Conservation (phyloP, 805 yeast species). For the Tetrapisispora pingtungensis region DNA sequence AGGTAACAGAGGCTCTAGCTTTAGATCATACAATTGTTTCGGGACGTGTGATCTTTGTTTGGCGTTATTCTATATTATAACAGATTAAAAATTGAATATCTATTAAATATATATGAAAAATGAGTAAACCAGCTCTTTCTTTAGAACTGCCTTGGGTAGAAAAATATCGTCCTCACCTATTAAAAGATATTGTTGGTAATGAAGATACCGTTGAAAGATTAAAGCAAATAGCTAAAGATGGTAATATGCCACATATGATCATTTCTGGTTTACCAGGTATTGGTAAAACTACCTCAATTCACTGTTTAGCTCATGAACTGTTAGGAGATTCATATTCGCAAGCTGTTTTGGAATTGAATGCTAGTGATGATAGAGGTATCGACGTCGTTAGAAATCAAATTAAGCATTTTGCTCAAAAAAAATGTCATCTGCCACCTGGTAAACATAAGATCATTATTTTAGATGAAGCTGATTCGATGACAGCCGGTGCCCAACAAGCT, state of each 20-base stretch:
- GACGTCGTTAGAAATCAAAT: constrained; percentile 91
- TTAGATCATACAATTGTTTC: too few relatives aligned
- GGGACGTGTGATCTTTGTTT: too few relatives aligned
- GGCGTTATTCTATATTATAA: too few relatives aligned
- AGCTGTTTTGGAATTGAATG: constrained; percentile 88
- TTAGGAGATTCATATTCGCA: constrained; percentile 63
- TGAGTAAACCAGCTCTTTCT: constrained; percentile 1
- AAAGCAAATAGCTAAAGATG: constrained; percentile 76
- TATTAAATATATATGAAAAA: not conserved
- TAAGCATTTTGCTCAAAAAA: constrained; percentile 93
- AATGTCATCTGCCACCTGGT: constrained; percentile 77
- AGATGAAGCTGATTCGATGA: constrained; percentile 96
- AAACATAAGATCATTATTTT: constrained; percentile 86
- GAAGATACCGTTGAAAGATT: constrained; percentile 80
- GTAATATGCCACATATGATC: constrained; percentile 95
- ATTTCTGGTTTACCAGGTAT: constrained; percentile 96
- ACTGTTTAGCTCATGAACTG: constrained; percentile 78
- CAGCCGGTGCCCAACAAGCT: constrained; percentile 95
- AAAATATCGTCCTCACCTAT: constrained; percentile 73
- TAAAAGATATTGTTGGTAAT: constrained; percentile 88
- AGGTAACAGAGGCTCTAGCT: too few relatives aligned
- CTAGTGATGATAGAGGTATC: constrained; percentile 95
- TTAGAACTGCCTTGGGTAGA: constrained; percentile 64
- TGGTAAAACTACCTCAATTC: constrained; percentile 91
- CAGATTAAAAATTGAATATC: too few relatives aligned